These are phyloP conservation scores for Cicer bijugum DNA, from an alignment of 306 rosid genomes.

Conservation along the genomic window DNA sequence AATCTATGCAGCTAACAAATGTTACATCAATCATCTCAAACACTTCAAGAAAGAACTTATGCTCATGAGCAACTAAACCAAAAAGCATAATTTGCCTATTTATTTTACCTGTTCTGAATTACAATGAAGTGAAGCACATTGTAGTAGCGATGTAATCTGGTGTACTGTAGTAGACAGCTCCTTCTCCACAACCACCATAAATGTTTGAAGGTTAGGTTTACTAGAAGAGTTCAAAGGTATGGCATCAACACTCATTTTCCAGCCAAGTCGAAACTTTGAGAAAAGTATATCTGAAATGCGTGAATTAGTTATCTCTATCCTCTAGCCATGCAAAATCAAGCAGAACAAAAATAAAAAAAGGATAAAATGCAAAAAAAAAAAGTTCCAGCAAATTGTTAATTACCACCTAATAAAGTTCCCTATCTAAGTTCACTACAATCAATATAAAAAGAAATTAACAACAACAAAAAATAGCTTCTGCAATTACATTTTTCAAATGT, in stretches of 20 bases:
- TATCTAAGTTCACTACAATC: constrained; percentile 20
- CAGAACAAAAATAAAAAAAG: constrained; percentile 1
- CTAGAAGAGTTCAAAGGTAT: constrained; percentile 66
- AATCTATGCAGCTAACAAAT: constrained; percentile 32
- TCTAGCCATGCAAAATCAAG: constrained; percentile 32
- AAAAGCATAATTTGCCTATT: constrained; percentile 5
- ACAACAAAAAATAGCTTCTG: neutral
- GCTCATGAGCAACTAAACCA: constrained; percentile 19
- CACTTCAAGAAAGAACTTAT: constrained; percentile 36
- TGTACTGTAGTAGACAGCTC: constrained; percentile 61
- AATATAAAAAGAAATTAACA: constrained; percentile 26
- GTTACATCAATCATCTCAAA: constrained; percentile 31
- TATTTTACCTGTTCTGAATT: constrained; percentile 71
- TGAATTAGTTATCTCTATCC: constrained; percentile 9
- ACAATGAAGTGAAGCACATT: constrained; percentile 56
- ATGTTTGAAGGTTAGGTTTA: constrained; percentile 78
- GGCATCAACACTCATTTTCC: constrained; percentile 82
- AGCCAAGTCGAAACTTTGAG: constrained; percentile 81
- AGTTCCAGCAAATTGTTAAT: constrained; percentile 35
- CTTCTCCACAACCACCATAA: constrained; percentile 84
- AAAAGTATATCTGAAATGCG: constrained; percentile 73
- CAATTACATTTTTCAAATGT: neutral
- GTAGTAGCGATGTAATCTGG: constrained; percentile 64
- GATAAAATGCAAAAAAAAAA: constrained; percentile 35
- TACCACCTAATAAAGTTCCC: neutral